Evolutionary conservation across 2,329 filamentous ascomycete species (phyloP).

Genomic region (Neopestalotiopsis rosae): DNA sequence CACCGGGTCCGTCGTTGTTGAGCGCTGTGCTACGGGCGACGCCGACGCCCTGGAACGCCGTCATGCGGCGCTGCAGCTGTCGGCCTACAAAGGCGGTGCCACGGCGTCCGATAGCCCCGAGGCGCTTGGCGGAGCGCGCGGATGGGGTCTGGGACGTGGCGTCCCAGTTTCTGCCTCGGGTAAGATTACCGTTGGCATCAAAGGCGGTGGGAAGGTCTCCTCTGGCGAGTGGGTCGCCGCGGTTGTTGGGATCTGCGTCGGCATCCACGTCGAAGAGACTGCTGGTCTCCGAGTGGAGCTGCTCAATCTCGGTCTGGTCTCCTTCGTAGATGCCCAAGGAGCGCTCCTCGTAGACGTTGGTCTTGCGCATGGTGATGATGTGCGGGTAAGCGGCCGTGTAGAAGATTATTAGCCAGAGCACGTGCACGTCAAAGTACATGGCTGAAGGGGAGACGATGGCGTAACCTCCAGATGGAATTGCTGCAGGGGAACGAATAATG

Average conservation of each 20-base stretch:
- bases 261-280: conserved; percentile 8
- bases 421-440: conserved; percentile 52
- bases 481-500: conserved; percentile 31
- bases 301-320: conserved; percentile 26
- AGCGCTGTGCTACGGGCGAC: conserved; percentile 14
- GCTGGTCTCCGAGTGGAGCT: conserved; percentile 15
- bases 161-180: conserved; percentile 10
- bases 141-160: conserved; percentile 8
- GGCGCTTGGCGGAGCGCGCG: conserved; percentile 11
- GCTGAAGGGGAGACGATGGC: conserved; percentile 66
- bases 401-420: conserved; percentile 58
- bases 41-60: conserved; percentile 30
- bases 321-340: conserved; percentile 54
- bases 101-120: conserved; percentile 12
- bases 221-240: background rate
- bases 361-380: conserved; percentile 57
- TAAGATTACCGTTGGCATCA: conserved; percentile 6
- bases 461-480: conserved; percentile 69
- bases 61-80: conserved; percentile 26
- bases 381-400: conserved; percentile 54
- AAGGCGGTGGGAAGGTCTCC: background rate
- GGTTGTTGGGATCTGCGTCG: background rate
- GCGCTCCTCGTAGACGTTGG: conserved; percentile 65
- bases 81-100: conserved; percentile 19
- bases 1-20: background rate